A percentile compares a stretch with the other conserved stretches of the same genome.
Evolutionary conservation across 2,329 filamentous ascomycete genomes (phyloP).

Genomic region (Colletotrichum spinosum): DNA sequence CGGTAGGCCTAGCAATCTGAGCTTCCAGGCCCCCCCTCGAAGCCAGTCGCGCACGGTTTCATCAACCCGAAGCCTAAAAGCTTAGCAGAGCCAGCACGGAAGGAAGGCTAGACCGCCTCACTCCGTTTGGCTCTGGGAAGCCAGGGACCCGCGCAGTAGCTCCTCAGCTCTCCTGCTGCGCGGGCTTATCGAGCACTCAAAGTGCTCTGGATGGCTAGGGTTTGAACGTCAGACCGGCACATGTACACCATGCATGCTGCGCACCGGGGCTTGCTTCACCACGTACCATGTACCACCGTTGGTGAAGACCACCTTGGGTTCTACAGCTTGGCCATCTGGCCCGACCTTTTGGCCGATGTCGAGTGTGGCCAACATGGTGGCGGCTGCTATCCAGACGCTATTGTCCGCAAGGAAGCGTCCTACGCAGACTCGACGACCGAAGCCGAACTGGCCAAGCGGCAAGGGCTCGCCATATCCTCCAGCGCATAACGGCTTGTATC

Average conservation of each 20-base stretch:
- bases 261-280: background rate
- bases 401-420: slow-evolving; percentile 49
- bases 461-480: slow-evolving; percentile 54
- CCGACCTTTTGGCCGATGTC: slow-evolving; percentile 46
- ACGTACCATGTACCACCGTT: slow-evolving; percentile 37
- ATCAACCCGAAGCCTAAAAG: slow-evolving; percentile 28
- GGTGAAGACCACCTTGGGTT: slow-evolving; percentile 34
- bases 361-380: slow-evolving; percentile 47
- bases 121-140: slow-evolving; percentile 11
- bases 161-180: slow-evolving; percentile 25
- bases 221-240: slow-evolving; percentile 21
- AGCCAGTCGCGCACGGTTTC: slow-evolving; percentile 26
- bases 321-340: slow-evolving; percentile 44
- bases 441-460: slow-evolving; percentile 54
- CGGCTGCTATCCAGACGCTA: slow-evolving; percentile 50
- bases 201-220: slow-evolving; percentile 47
- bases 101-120: slow-evolving; percentile 18
- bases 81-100: slow-evolving; percentile 19
- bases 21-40: slow-evolving; percentile 10
- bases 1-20: slow-evolving; percentile 5
- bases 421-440: slow-evolving; percentile 48
- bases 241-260: no score
- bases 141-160: slow-evolving; percentile 20
- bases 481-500: slow-evolving; percentile 49
- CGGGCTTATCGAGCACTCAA: slow-evolving; percentile 42